Conservation (phyloP, 495 filamentous ascomycete species). For the Jackrogersella multiformis region DNA sequence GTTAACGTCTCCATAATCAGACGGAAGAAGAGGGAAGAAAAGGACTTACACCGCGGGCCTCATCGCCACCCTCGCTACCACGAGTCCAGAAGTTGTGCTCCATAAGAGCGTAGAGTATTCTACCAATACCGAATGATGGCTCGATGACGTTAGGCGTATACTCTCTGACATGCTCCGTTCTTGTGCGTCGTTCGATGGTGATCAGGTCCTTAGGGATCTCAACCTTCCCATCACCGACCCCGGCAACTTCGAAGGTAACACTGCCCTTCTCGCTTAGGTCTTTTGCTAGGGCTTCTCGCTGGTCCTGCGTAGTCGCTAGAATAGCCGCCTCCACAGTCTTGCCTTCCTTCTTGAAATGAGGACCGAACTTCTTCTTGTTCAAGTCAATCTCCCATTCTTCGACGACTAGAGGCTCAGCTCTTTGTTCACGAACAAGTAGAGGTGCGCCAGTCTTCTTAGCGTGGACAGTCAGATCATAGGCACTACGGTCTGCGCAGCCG, state of each 20-base stretch:
- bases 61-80: slow-evolving; percentile 70
- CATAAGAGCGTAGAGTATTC: slow-evolving; percentile 70
- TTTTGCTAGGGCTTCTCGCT: slow-evolving; percentile 63
- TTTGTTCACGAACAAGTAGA: slow-evolving; percentile 66
- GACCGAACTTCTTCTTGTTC: slow-evolving; percentile 73
- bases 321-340: slow-evolving; percentile 68
- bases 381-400: slow-evolving; percentile 70
- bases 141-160: slow-evolving; percentile 77
- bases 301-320: slow-evolving; percentile 62
- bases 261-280: slow-evolving; percentile 61
- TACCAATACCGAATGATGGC: slow-evolving; percentile 75
- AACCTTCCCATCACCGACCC: slow-evolving; percentile 64
- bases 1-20: slow-evolving; percentile 32
- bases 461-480: slow-evolving; percentile 73
- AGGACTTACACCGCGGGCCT: slow-evolving; percentile 70
- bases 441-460: slow-evolving; percentile 68
- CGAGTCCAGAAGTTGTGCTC: slow-evolving; percentile 75
- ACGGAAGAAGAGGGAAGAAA: background rate
- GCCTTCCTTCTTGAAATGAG: slow-evolving; percentile 70
- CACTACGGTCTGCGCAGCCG: slow-evolving; percentile 73
- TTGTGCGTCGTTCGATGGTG: slow-evolving; percentile 64
- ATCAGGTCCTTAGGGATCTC: slow-evolving; percentile 66
- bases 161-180: slow-evolving; percentile 64
- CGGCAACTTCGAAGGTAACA: slow-evolving; percentile 64
- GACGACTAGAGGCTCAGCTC: slow-evolving; percentile 63